Base-by-base conservation (phyloP, 2,329 filamentous ascomycete species). In the Dactylellina sp. region DNA sequence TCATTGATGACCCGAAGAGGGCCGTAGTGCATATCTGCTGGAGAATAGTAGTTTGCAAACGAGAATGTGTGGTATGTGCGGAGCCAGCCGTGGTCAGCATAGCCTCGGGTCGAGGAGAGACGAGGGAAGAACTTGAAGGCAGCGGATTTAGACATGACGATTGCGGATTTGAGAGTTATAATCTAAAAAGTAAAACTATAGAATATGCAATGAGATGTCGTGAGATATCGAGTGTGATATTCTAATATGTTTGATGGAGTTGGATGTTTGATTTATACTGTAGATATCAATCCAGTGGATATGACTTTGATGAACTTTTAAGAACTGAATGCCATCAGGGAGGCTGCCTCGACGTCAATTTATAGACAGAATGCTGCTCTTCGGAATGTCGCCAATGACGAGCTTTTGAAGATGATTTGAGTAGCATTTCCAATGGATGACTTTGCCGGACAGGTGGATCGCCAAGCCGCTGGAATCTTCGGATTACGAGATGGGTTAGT, bases 11-110 rank as follows among this genome's bases (percentile, higher is more conserved):
- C 92, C 65, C 92, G 88, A 50, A 96, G 85, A 24, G 89, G 86
- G 6, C 93, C 92, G 79, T 91, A 96, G 75, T 86, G 85, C 49
- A 85, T 85, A 82, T 88, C 90, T 24, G 82, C 80, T 1, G 90
- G 89, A 79, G 92, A 85, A 81, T 89, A 88, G 82, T 89, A 89
- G 40, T 82, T 84, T 44, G 91, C 91, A 81, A 96, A 96, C 78
- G 87, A 89, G 84, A 96, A 96, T 76, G 89, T 91, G 83, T 96
- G 92, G 83, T 91, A 95, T 6, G 89, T 89, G 82, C 94, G 90
- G 7, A 96, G 86, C 92, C 92, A 96, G 81, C 90, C 91, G 81
- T 96, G 91, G 80, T 96, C 87, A 37, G 87, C 86, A 81, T 93
- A 90, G 32, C 92, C 92, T 57, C 93, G 87, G 47, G 86, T 84